Conservation (phyloP, 306 rosid genomes). For the apple (Malus domestica) region DNA sequence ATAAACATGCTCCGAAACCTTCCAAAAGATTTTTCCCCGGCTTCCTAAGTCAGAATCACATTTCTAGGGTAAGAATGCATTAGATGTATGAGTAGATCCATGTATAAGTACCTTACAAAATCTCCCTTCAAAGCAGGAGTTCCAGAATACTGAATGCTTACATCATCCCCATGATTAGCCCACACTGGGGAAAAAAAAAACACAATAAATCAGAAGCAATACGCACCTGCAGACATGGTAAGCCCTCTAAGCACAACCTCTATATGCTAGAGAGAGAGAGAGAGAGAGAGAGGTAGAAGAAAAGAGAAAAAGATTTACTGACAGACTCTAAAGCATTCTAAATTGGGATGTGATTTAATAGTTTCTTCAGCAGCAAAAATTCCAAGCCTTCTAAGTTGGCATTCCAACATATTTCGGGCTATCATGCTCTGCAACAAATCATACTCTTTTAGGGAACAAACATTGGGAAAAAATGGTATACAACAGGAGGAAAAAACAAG, state of each 20-base stretch:
- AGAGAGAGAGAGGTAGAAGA: not conserved
- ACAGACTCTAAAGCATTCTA: slow-evolving; percentile 74
- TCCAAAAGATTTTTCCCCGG: not conserved
- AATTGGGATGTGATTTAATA: slow-evolving; percentile 81
- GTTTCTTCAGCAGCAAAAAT: slow-evolving; percentile 94
- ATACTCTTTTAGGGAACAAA: slow-evolving; percentile 3
- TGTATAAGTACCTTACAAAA: slow-evolving; percentile 66
- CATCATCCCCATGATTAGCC: slow-evolving; percentile 99
- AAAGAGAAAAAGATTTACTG: slow-evolving; percentile 28
- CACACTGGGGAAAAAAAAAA: slow-evolving; percentile 56
- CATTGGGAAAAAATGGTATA: not conserved
- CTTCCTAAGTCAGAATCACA: not conserved
- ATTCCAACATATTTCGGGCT: slow-evolving; percentile 77
- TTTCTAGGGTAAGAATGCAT: not conserved
- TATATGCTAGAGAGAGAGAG: not conserved
- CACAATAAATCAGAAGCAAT: slow-evolving; percentile 1
- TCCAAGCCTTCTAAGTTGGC: slow-evolving; percentile 91
- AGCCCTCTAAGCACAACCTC: not conserved
- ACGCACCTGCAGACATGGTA: not conserved
- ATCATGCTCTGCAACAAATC: slow-evolving; percentile 81
- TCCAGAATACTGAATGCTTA: slow-evolving; percentile 89
- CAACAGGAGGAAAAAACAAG: too few relatives aligned
- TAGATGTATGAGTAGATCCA: slow-evolving; percentile 11
- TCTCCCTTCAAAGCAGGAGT: slow-evolving; percentile 97
- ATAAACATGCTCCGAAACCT: not conserved